Conservation (phyloP, 495 filamentous ascomycete genomes). For the Parmelia sp. region DNA sequence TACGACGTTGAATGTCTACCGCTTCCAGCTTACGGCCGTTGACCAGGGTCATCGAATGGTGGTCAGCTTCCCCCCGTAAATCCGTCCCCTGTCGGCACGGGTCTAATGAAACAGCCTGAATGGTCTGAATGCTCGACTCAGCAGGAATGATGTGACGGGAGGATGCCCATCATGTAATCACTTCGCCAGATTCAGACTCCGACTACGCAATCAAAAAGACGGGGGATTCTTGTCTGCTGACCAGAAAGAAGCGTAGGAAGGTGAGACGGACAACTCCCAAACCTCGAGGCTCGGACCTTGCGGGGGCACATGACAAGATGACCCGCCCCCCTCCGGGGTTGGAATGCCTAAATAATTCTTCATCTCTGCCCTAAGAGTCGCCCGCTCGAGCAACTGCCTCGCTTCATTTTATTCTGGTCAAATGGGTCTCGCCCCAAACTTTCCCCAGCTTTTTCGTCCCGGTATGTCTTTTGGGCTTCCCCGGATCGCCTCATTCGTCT, state of each 20-base stretch:
- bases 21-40: background rate
- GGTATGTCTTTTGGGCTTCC: background rate
- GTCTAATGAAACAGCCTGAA: background rate
- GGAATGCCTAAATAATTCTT: background rate
- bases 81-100: background rate
- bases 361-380: too few species aligned
- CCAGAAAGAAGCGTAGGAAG: background rate
- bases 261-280: background rate
- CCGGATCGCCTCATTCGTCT: background rate
- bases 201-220: background rate
- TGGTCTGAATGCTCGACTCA: background rate
- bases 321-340: background rate
- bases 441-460: constrained; percentile 1
- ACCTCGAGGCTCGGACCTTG: constrained; percentile 1
- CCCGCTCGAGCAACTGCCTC: too few species aligned
- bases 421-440: background rate
- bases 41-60: background rate
- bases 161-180: background rate
- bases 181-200: background rate
- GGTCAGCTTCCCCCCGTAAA: background rate
- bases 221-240: background rate
- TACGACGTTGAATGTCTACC: background rate
- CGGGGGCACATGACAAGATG: constrained; percentile 1
- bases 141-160: background rate
- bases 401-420: too few species aligned